Evolutionary conservation across 805 yeast species (phyloP).

Genomic region (Wickerhamomyces subpelliculosus): DNA sequence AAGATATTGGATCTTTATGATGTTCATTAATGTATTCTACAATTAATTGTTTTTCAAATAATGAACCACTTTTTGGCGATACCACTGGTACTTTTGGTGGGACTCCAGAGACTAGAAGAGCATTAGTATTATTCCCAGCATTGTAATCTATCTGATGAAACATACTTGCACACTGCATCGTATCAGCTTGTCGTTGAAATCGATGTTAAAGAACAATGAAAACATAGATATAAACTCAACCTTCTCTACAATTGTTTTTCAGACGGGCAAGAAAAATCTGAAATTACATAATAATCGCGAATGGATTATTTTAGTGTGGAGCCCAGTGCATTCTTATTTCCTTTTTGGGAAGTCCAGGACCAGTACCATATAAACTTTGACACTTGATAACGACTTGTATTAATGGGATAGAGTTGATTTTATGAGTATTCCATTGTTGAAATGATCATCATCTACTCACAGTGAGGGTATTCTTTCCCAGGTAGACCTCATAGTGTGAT

Average conservation of each 20-base stretch:
- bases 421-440: no score
- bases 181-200: no score
- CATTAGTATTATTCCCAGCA: slow-evolving; percentile 8
- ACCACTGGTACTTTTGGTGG: slow-evolving; percentile 66
- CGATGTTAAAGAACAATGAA: no score
- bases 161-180: slow-evolving; percentile 26
- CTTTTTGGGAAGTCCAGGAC: neutral
- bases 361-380: neutral
- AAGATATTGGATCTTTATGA: slow-evolving; percentile 75
- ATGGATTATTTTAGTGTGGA: neutral
- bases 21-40: slow-evolving; percentile 55
- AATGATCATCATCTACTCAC: no score
- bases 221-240: no score
- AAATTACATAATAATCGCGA: no score
- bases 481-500: no score
- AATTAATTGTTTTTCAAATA: slow-evolving; percentile 62
- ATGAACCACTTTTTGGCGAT: slow-evolving; percentile 60
- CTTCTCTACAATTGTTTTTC: no score
- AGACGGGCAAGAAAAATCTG: no score
- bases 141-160: slow-evolving; percentile 7
- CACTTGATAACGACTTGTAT: no score
- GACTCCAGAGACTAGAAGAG: slow-evolving; percentile 58
- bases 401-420: no score
- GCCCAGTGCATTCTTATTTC: neutral
- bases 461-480: no score